phyloP scores from a whole-genome alignment of 495 filamentous ascomycete genomes.

The Evernia prunastri region DNA sequence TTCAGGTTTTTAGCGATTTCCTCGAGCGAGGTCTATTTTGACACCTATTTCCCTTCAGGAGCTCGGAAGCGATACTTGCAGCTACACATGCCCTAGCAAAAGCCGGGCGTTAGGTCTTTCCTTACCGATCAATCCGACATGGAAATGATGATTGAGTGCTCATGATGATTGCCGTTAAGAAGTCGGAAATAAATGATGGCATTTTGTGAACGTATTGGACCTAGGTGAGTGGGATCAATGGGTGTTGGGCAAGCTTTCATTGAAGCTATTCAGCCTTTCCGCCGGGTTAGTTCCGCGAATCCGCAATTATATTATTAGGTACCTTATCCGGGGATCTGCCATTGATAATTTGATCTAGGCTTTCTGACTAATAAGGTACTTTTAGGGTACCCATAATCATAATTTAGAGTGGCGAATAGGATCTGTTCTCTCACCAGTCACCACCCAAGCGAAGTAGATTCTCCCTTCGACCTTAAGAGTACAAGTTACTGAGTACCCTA shows the following conservation, averaged over 20 bases:
- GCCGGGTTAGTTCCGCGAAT: not conserved
- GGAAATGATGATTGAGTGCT: not conserved
- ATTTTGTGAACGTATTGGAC: not conserved
- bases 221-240: not conserved
- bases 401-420: too few relatives aligned
- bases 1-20: constrained; percentile 14
- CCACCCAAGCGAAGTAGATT: not conserved
- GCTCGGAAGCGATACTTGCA: constrained; percentile 1
- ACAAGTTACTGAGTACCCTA: too few relatives aligned
- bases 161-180: not conserved
- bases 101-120: not conserved
- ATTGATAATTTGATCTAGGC: too few relatives aligned
- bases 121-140: not conserved
- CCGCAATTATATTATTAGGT: too few relatives aligned
- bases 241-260: not conserved
- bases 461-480: not conserved
- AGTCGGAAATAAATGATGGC: not conserved
- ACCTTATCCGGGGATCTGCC: not conserved
- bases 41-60: not conserved
- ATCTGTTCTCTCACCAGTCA: too few relatives aligned
- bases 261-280: not conserved
- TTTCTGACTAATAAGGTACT: too few relatives aligned
- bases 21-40: constrained; percentile 15
- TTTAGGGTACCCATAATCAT: too few relatives aligned
- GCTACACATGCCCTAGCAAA: constrained; percentile 3